Base-by-base conservation (phyloP, 2,329 filamentous ascomycete genomes). In the Calonectria multiphialidica region DNA sequence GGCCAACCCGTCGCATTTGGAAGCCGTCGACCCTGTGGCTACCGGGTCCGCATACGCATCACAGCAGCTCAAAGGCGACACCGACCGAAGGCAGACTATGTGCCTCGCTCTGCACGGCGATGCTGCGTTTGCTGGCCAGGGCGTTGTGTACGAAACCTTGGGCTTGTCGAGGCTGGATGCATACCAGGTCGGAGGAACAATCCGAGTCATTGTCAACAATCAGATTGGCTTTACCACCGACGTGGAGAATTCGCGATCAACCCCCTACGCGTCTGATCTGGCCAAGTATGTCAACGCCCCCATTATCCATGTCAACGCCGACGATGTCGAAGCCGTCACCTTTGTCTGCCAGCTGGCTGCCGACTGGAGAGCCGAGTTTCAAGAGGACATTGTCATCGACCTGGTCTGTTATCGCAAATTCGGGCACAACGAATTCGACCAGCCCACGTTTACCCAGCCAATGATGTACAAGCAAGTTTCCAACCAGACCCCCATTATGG, bases 221-320 rank as follows among this genome's bases (percentile, higher is more conserved):
- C 97, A 99, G 89, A 98, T 99, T 83, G 97, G 97, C 84, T 98
- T 99, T 89, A 99, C 97, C 64, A 98, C 97, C 16, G 97, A 98
- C 82, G 96, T 96, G 76, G 94, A 96, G 81, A 98, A 97, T 84
- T 93, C 97, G 78, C 95, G 97, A 78, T 99, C 97, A 18, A 99
- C 97, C 40, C 94, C 96, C 44, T 98, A 99, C 90, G 98, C 96
- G 87, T 98, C 97, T 37, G 97, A 99, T 83, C 97, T 99, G 80
- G 96, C 97, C 85, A 98, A 98, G 88, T 94, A 96, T 66, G 98
- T 98, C 77, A 96, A 98, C 80, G 96, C 97, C 1, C 97, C 97
- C 40, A 95, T 99, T 67, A 98, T 99, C 91, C 97, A 99, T 87
- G 97, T 98, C 83, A 99, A 99, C 81, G 96, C 95, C 76, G 96